Conservation (phyloP, 257 asterid species). For the Phtheirospermum japonicum region DNA sequence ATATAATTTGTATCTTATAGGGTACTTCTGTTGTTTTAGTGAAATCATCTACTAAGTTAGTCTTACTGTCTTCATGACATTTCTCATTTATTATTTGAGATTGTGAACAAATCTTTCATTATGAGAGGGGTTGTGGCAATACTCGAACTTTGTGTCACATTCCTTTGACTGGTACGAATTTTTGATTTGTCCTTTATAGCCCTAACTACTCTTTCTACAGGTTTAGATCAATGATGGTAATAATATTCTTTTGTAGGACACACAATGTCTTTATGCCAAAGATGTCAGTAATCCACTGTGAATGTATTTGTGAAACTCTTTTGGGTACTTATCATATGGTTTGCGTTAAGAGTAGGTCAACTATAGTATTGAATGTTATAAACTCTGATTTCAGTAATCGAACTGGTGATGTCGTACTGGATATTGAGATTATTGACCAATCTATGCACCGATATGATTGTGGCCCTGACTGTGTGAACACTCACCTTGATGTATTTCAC, state of each 20-base stretch:
- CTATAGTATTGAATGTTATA: background rate
- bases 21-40: slow-evolving; percentile 6
- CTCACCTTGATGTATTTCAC: slow-evolving; percentile 2
- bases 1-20: background rate
- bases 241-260: slow-evolving; percentile 46
- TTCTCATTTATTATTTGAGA: slow-evolving; percentile 20
- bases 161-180: slow-evolving; percentile 49
- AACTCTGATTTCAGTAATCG: background rate
- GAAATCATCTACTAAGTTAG: slow-evolving; percentile 9
- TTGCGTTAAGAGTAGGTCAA: background rate
- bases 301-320: slow-evolving; percentile 1
- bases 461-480: background rate
- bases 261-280: slow-evolving; percentile 33
- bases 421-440: background rate
- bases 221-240: background rate
- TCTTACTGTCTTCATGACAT: slow-evolving; percentile 6
- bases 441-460: slow-evolving; percentile 9
- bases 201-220: background rate
- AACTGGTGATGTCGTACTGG: background rate
- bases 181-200: background rate
- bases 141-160: slow-evolving; percentile 47
- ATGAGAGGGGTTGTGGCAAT: slow-evolving; percentile 36
- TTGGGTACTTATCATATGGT: background rate
- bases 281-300: slow-evolving; percentile 47
- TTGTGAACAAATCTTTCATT: slow-evolving; percentile 43